A percentile compares a stretch with the other conserved stretches of the same genome.
Conservation (phyloP, 306 rosid genomes). For the Myrica gale region DNA sequence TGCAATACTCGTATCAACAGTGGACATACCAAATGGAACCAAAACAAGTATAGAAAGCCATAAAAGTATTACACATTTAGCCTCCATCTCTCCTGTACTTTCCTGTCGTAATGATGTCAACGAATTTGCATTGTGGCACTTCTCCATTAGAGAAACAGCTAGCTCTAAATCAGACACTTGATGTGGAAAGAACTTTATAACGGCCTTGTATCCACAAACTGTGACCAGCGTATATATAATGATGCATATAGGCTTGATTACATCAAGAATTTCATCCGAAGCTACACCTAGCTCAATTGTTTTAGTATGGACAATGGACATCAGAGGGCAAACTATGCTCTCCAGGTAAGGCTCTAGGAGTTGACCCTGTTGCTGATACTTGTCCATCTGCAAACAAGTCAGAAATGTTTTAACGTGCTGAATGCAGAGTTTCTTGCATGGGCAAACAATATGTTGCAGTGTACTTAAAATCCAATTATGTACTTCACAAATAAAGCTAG, state of each 20-base stretch:
- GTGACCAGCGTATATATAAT: slow-evolving; percentile 68
- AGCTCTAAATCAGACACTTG: slow-evolving; percentile 96
- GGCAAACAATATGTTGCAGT: neutral
- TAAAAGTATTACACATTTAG: slow-evolving; percentile 82
- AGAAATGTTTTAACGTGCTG: slow-evolving; percentile 5
- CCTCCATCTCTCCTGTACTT: slow-evolving; percentile 94
- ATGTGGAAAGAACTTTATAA: slow-evolving; percentile 85
- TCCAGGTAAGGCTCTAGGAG: slow-evolving; percentile 89
- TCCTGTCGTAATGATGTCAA: slow-evolving; percentile 66
- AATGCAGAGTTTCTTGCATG: neutral
- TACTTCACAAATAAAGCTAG: neutral
- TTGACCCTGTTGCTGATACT: slow-evolving; percentile 96
- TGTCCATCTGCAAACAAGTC: slow-evolving; percentile 70
- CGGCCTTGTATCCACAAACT: slow-evolving; percentile 88
- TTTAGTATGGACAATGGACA: slow-evolving; percentile 66
- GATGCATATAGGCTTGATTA: slow-evolving; percentile 80
- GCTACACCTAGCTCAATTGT: slow-evolving; percentile 61
- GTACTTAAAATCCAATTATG: neutral
- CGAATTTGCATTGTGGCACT: slow-evolving; percentile 57
- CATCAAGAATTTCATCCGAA: slow-evolving; percentile 59
- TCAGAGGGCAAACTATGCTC: slow-evolving; percentile 79
- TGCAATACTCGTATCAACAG: slow-evolving; percentile 78
- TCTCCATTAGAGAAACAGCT: slow-evolving; percentile 82
- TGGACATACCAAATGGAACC: slow-evolving; percentile 93
- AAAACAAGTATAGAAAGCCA: slow-evolving; percentile 90